Percentiles rank a stretch among this genome's conserved stretches.
Conservation (phyloP, 768 basidiomycete species). For the Porphyrellus cyaneotinctus region DNA sequence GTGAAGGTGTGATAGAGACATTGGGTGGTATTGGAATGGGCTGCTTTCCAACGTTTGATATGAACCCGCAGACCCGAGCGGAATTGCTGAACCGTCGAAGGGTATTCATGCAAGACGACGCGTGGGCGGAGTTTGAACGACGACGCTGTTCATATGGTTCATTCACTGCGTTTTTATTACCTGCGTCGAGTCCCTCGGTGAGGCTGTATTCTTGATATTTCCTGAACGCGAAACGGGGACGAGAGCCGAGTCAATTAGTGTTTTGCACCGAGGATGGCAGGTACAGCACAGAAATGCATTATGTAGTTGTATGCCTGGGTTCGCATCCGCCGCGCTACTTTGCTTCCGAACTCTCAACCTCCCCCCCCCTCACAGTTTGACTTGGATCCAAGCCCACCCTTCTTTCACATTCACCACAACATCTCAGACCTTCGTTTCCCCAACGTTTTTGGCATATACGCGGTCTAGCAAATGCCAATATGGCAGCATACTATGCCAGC, state of each 20-base stretch:
- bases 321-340: conserved; percentile 28
- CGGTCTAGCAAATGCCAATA: conserved; percentile 15
- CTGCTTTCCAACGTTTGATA: conserved; percentile 58
- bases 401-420: conserved; percentile 1
- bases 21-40: conserved; percentile 53
- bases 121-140: conserved; percentile 8
- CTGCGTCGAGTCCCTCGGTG: too few relatives aligned
- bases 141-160: background rate
- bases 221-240: background rate
- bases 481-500: conserved; percentile 31
- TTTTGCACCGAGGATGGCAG: conserved; percentile 19
- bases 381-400: conserved; percentile 1
- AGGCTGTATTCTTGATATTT: too few relatives aligned
- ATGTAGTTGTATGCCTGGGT: too few relatives aligned
- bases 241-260: background rate
- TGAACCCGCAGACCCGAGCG: conserved; percentile 42
- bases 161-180: conserved; percentile 14
- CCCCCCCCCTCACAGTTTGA: conserved; percentile 12
- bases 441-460: conserved; percentile 5
- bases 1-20: conserved; percentile 39
- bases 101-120: conserved; percentile 12
- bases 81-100: conserved; percentile 49
- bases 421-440: conserved; percentile 5
- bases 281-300: conserved; percentile 8
- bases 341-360: conserved; percentile 12